Conservation (phyloP, 2,329 filamentous ascomycete genomes). For the Talaromyces pinophilus region DNA sequence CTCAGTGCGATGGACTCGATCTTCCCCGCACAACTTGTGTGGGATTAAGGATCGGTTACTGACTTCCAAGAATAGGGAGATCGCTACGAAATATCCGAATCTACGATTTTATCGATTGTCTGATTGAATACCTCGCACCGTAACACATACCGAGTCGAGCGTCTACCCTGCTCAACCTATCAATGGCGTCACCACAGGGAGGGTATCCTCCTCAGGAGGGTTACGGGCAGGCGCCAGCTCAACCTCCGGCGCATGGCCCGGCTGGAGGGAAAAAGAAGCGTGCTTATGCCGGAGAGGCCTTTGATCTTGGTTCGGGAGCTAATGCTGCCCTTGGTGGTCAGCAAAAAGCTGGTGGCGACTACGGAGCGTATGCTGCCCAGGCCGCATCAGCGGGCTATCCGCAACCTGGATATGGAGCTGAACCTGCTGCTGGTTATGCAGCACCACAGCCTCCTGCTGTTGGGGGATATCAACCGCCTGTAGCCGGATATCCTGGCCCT, state of each 20-base stretch:
- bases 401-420: constrained; percentile 47
- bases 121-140: not conserved
- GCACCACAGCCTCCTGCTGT: constrained; percentile 37
- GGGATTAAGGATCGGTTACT: constrained; percentile 27
- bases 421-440: constrained; percentile 35
- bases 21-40: constrained; percentile 24
- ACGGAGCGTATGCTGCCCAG: constrained; percentile 61
- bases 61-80: constrained; percentile 28
- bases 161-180: constrained; percentile 19
- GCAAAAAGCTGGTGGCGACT: constrained; percentile 58
- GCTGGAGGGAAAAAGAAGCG: constrained; percentile 71
- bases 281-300: constrained; percentile 91
- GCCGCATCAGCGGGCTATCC: constrained; percentile 51
- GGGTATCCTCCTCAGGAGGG: constrained; percentile 54
- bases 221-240: constrained; percentile 47
- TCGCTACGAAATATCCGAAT: constrained; percentile 25
- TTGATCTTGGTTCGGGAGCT: constrained; percentile 84
- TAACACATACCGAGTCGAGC: constrained; percentile 1
- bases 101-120: constrained; percentile 1
- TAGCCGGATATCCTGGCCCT: constrained; percentile 64
- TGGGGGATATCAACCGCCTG: constrained; percentile 68
- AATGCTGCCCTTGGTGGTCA: constrained; percentile 65
- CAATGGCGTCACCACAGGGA: constrained; percentile 55
- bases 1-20: constrained; percentile 25
- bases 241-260: constrained; percentile 36